phyloP scores from a whole-genome alignment of 441 rosid genomes.

The Mallotus repandus region DNA sequence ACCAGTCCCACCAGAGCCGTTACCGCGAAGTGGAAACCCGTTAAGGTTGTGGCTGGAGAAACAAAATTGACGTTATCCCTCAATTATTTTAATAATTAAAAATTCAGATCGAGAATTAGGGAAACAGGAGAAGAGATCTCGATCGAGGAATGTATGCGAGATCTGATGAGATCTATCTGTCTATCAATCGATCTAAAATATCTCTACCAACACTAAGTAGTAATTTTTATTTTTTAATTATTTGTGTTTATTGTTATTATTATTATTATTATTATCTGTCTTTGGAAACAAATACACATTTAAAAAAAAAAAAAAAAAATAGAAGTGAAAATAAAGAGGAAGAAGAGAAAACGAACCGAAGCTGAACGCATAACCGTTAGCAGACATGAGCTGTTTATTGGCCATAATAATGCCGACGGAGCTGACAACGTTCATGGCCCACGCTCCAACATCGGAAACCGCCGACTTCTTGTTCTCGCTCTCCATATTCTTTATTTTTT shows the following conservation, averaged over 20 bases:
- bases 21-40: slow-evolving; percentile 90
- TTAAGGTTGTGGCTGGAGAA: slow-evolving; percentile 74
- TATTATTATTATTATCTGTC: no score
- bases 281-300: no score
- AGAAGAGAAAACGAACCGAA: slow-evolving; percentile 40
- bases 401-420: slow-evolving; percentile 91
- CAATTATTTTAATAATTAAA: background rate
- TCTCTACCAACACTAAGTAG: no score
- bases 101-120: background rate
- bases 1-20: slow-evolving; percentile 89
- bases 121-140: no score
- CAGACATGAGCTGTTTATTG: slow-evolving; percentile 86
- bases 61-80: background rate
- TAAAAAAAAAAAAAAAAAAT: no score
- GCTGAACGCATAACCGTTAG: slow-evolving; percentile 68
- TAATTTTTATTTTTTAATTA: no score
- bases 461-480: slow-evolving; percentile 51
- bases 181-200: no score
- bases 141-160: background rate
- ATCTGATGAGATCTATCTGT: slow-evolving; percentile 1
- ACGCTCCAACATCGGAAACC: slow-evolving; percentile 77
- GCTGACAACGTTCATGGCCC: slow-evolving; percentile 84
- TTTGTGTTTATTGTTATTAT: no score
- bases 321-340: background rate
- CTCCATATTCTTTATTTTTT: slow-evolving; percentile 36